phyloP scores from a whole-genome alignment of 352 stramenopile genomes.

The Albugo laibachii region DNA sequence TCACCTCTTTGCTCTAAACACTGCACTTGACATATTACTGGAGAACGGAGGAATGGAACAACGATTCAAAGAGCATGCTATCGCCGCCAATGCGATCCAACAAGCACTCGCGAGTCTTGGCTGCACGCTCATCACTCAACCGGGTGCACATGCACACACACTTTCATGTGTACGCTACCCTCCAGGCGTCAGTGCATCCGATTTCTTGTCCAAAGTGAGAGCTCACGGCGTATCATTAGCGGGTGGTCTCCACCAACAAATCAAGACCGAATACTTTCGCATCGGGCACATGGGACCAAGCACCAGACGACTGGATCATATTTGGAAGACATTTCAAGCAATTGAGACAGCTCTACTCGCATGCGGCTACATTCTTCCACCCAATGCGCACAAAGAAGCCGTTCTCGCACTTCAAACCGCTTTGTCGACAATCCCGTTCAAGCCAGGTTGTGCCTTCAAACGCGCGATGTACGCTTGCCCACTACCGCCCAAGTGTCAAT shows the following conservation, averaged over 20 bases:
- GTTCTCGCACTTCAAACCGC: conserved; percentile 35
- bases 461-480: conserved; percentile 26
- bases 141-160: conserved; percentile 33
- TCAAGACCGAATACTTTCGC: conserved; percentile 74
- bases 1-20: conserved; percentile 54
- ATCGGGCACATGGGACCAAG: conserved; percentile 71
- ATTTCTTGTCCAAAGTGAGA: conserved; percentile 55
- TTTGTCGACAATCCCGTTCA: conserved; percentile 24
- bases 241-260: conserved; percentile 50
- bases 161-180: conserved; percentile 62
- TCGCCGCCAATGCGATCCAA: conserved; percentile 39
- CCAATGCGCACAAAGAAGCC: conserved; percentile 21
- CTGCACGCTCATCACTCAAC: conserved; percentile 31
- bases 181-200: conserved; percentile 25
- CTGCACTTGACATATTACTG: conserved; percentile 37
- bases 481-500: conserved; percentile 43
- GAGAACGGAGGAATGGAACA: conserved; percentile 60
- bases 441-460: conserved; percentile 8
- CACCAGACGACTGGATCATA: conserved; percentile 49
- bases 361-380: conserved; percentile 36
- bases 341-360: conserved; percentile 51
- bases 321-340: conserved; percentile 45
- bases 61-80: conserved; percentile 43
- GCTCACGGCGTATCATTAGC: conserved; percentile 51
- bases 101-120: conserved; percentile 39